Conservation (phyloP, 345 rosid genomes). For the Pseudoturritis turrita region DNA sequence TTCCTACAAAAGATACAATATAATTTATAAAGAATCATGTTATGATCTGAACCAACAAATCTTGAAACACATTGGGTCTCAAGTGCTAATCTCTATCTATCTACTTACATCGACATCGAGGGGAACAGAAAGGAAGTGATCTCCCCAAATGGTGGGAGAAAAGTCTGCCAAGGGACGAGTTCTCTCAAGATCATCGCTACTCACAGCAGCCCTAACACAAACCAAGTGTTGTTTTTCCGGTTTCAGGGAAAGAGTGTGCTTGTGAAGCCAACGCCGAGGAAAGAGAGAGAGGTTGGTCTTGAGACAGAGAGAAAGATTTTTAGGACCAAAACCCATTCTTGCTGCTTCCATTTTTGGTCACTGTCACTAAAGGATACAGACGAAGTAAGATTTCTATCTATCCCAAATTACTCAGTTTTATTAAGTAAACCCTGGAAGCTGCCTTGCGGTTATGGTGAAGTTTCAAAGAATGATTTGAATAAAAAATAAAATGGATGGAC, state of each 20-base stretch:
- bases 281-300: neutral
- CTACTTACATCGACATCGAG: neutral
- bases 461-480: too few relatives aligned
- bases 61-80: too few relatives aligned
- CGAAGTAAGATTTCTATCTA: too few relatives aligned
- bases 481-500: too few relatives aligned
- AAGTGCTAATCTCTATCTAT: too few relatives aligned
- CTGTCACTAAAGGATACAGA: too few relatives aligned
- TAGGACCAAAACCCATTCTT: neutral
- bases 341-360: neutral
- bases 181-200: neutral
- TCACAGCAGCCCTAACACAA: neutral
- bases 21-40: too few relatives aligned
- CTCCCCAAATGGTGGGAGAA: constrained; percentile 8
- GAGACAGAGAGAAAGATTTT: neutral
- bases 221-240: neutral
- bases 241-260: neutral
- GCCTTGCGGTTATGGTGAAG: too few relatives aligned
- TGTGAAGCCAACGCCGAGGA: neutral
- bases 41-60: neutral
- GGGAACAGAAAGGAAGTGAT: constrained; percentile 12
- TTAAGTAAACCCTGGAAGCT: too few relatives aligned
- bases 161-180: neutral
- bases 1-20: neutral
- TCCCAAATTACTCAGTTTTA: too few relatives aligned